Conservation (phyloP, 169 alveolate genomes). For the Plasmodium adleri region DNA sequence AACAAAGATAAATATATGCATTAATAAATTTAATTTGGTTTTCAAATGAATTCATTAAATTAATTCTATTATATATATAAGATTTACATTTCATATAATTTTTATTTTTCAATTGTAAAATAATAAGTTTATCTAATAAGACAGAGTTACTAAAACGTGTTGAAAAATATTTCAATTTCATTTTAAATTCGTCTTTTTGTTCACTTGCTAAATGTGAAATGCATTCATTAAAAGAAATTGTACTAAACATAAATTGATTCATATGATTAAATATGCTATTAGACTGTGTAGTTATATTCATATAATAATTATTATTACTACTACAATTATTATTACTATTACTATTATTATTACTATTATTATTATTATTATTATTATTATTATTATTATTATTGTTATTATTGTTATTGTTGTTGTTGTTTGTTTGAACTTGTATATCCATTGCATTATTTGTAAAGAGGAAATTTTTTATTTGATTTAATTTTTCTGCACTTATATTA, state of each 20-base stretch:
- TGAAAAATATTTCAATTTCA: slow-evolving; percentile 14
- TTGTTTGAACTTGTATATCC: too few relatives aligned
- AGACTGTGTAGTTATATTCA: slow-evolving; percentile 1
- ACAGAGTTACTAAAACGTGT: slow-evolving; percentile 18
- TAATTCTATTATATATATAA: slow-evolving; percentile 25
- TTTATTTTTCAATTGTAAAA: slow-evolving; percentile 6
- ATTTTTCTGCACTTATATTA: slow-evolving; percentile 29
- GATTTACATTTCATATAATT: slow-evolving; percentile 50
- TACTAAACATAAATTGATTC: neutral
- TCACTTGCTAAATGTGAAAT: neutral
- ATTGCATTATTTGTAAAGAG: neutral
- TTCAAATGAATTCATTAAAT: slow-evolving; percentile 34
- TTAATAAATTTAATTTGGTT: slow-evolving; percentile 46
- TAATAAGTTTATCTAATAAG: slow-evolving; percentile 31
- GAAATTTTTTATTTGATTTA: slow-evolving; percentile 19
- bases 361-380: too few relatives aligned
- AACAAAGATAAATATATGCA: slow-evolving; percentile 48
- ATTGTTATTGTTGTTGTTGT: too few relatives aligned
- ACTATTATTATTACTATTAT: too few relatives aligned
- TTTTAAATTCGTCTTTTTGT: slow-evolving; percentile 30
- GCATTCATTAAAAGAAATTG: slow-evolving; percentile 26
- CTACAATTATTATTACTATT: too few relatives aligned
- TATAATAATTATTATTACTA: neutral
- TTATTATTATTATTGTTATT: too few relatives aligned
- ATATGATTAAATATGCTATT: neutral